These are phyloP conservation scores for Aureobasidium vineae DNA, from an alignment of 2,329 filamentous ascomycete species.

Conservation along the genomic window DNA sequence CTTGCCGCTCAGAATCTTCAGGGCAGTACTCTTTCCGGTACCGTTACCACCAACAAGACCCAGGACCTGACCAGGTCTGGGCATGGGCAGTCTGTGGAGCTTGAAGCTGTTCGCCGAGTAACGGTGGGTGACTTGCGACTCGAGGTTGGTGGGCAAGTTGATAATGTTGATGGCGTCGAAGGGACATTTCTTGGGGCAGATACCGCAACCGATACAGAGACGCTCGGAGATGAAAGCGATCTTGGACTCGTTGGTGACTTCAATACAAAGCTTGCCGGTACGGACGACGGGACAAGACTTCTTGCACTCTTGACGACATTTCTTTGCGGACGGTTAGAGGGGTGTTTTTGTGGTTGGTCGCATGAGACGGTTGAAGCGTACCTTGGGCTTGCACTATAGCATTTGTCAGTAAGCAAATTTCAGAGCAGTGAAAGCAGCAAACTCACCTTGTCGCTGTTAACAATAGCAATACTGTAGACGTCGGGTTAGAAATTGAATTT, in stretches of 20 bases:
- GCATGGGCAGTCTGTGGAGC: conserved; percentile 93
- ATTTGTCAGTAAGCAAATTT: conserved; percentile 5
- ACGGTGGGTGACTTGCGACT: conserved; percentile 95
- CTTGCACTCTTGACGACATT: conserved; percentile 99
- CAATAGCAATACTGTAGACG: conserved; percentile 84
- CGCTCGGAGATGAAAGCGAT: conserved; percentile 98
- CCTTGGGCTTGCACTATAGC: conserved; percentile 80
- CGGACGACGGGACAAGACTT: conserved; percentile 97
- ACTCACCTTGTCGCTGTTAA: conserved; percentile 92
- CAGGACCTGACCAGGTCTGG: conserved; percentile 89
- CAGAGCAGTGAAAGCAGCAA: conserved; percentile 32
- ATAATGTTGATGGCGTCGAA: conserved; percentile 99
- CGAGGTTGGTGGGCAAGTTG: conserved; percentile 99
- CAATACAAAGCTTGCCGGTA: conserved; percentile 95
- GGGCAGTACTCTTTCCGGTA: conserved; percentile 99
- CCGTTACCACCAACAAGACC: conserved; percentile 98
- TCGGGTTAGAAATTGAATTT: conserved; percentile 26
- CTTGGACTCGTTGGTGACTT: conserved; percentile 82
- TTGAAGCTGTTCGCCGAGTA: conserved; percentile 99
- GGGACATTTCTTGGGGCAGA: conserved; percentile 98
- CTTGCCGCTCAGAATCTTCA: conserved; percentile 98
- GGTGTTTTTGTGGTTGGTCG: conserved; percentile 15
- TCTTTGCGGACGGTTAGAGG: conserved; percentile 51
- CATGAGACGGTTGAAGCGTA: conserved; percentile 40
- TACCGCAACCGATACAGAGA: conserved; percentile 97